These are phyloP conservation scores for Aphanocladium album DNA, from an alignment of 2,329 filamentous ascomycete species.

Conservation along the genomic window DNA sequence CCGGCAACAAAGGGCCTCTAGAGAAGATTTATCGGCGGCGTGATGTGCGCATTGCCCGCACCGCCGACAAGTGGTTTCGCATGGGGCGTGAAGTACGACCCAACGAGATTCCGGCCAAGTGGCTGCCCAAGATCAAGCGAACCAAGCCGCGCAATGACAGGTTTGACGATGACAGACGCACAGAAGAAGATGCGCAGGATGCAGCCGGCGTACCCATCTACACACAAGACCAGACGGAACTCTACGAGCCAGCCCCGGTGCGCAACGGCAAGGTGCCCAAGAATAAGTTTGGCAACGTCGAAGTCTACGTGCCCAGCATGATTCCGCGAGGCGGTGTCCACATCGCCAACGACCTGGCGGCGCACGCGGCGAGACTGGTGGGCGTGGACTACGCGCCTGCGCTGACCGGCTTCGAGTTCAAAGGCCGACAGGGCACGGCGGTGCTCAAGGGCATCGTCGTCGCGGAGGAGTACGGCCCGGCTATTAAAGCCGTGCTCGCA, in stretches of 20 bases:
- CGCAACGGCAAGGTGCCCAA: conserved; percentile 72
- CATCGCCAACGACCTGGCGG: conserved; percentile 54
- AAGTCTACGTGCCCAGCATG: conserved; percentile 90
- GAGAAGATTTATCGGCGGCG: conserved; percentile 78
- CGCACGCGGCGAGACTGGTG: conserved; percentile 67
- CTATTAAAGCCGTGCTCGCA: conserved; percentile 62
- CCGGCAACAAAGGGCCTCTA: conserved; percentile 56
- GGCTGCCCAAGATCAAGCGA: conserved; percentile 49
- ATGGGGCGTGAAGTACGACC: conserved; percentile 73
- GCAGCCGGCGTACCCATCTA: conserved; percentile 51
- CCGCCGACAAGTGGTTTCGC: conserved; percentile 85
- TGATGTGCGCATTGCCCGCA: conserved; percentile 74
- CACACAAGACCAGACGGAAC: conserved; percentile 59
- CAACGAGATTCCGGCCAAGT: conserved; percentile 78
- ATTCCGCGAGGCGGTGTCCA: conserved; percentile 77
- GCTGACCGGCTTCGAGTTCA: conserved; percentile 85
- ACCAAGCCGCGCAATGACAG: conserved; percentile 15
- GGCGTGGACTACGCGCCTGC: conserved; percentile 85
- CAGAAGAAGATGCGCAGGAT: conserved; percentile 24
- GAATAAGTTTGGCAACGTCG: conserved; percentile 91
- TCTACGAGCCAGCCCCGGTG: conserved; percentile 73
- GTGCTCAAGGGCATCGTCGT: conserved; percentile 75
- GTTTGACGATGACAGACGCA: conserved; percentile 24
- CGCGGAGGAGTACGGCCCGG: conserved; percentile 65
- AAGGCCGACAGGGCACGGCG: conserved; percentile 79